Evolutionary conservation across 805 yeast genomes (phyloP).

Genomic region (Starmera quercuum): DNA sequence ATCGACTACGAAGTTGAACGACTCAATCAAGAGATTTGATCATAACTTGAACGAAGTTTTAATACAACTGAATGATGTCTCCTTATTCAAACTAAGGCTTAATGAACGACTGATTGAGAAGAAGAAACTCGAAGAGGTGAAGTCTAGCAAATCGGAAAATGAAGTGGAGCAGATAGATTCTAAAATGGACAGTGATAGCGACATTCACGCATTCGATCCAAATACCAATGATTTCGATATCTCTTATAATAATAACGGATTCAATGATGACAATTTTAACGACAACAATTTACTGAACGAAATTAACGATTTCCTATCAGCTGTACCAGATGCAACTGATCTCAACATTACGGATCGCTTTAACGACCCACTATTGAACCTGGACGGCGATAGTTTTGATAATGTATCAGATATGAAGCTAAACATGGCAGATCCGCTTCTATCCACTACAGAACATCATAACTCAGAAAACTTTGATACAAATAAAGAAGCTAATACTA

Average conservation of each 20-base stretch:
- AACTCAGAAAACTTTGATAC: too few species aligned
- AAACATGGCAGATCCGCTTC: too few species aligned
- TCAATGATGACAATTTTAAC: constrained; percentile 4
- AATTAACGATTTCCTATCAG: constrained; percentile 18
- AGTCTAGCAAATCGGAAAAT: neutral
- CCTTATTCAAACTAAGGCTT: constrained; percentile 11
- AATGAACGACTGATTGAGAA: constrained; percentile 10
- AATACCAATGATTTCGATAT: constrained; percentile 1
- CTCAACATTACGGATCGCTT: constrained; percentile 17
- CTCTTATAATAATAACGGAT: constrained; percentile 1
- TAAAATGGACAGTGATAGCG: too few species aligned
- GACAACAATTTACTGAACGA: constrained; percentile 18
- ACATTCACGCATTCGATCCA: too few species aligned
- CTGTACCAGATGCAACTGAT: constrained; percentile 24
- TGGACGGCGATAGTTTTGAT: constrained; percentile 4
- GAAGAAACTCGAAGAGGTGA: constrained; percentile 5
- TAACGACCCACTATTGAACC: constrained; percentile 15
- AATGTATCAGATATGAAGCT: too few species aligned
- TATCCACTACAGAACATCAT: too few species aligned
- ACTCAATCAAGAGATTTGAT: constrained; percentile 13
- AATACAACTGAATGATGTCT: constrained; percentile 17
- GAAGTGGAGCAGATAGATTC: too few species aligned
- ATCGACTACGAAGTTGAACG: constrained; percentile 4
- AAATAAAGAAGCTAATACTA: constrained; percentile 3
- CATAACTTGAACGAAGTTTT: constrained; percentile 12